phyloP scores from a whole-genome alignment of 176 grass and related monocot species.

The Chloris gayana region DNA sequence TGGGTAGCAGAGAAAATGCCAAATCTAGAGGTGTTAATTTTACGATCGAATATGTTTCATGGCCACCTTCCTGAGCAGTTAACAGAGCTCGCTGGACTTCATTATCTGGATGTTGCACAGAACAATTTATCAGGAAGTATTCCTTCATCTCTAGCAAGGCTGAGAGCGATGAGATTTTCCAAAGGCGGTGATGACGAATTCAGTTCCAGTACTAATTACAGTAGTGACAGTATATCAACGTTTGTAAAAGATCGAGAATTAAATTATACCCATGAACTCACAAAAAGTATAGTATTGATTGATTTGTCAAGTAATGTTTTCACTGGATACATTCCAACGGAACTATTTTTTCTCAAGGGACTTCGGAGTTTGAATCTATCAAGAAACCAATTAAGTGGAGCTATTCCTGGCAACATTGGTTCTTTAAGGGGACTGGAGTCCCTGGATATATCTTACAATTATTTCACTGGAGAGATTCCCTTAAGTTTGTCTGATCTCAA shows the following conservation, averaged over 20 bases:
- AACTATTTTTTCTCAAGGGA: conserved; percentile 6
- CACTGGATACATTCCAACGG: conserved; percentile 6
- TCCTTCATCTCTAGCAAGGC: conserved; percentile 33
- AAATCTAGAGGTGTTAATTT: not conserved
- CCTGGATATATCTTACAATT: conserved; percentile 31
- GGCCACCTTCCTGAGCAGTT: not conserved
- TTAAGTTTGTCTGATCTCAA: conserved; percentile 1
- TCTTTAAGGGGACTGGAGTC: conserved; percentile 30
- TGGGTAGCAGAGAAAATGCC: not conserved
- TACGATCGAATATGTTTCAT: not conserved
- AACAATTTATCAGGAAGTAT: conserved; percentile 55
- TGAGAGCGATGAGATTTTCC: conserved; percentile 19
- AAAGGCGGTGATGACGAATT: not conserved
- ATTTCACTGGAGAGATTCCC: no score
- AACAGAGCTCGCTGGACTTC: not conserved
- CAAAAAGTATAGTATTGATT: not conserved
- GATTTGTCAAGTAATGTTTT: conserved; percentile 38
- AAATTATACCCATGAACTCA: not conserved
- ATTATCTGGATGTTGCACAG: conserved; percentile 1
- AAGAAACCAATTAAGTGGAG: conserved; percentile 8
- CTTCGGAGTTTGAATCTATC: conserved; percentile 34
- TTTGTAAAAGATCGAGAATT: conserved; percentile 11
- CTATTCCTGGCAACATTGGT: conserved; percentile 11
- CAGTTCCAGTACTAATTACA: no score
- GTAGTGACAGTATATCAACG: not conserved